Conservation (phyloP, 805 yeast genomes). For the Metschnikowia bowlesiae region DNA sequence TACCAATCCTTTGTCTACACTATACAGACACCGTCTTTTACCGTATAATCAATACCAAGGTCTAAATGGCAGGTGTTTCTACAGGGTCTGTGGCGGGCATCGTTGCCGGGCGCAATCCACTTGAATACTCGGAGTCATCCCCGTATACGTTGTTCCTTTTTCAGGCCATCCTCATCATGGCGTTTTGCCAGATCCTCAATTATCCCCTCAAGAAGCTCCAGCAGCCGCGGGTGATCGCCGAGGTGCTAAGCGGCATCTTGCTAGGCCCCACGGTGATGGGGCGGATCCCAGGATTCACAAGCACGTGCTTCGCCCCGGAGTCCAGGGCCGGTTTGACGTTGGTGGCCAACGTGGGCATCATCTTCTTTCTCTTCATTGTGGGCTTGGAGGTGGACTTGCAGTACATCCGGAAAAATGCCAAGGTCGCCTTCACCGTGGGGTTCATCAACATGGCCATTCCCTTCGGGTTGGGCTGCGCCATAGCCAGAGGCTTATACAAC, state of each 20-base stretch:
- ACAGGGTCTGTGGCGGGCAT: constrained; percentile 56
- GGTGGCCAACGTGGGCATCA: constrained; percentile 71
- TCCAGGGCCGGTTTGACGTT: constrained; percentile 63
- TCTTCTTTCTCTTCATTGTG: constrained; percentile 67
- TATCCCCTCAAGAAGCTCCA: constrained; percentile 55
- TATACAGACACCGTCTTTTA: background rate
- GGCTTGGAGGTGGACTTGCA: constrained; percentile 74
- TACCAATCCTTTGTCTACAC: background rate
- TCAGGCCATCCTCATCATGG: constrained; percentile 60
- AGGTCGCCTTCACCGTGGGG: constrained; percentile 66
- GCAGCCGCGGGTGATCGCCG: constrained; percentile 81
- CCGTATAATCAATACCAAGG: too few species aligned
- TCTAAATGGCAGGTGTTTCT: constrained; percentile 11
- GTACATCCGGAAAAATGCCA: constrained; percentile 56
- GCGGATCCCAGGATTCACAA: constrained; percentile 61
- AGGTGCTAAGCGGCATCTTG: constrained; percentile 71
- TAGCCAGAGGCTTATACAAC: constrained; percentile 63
- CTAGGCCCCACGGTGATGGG: constrained; percentile 77
- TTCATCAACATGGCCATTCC: constrained; percentile 71
- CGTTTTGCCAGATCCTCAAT: constrained; percentile 56
- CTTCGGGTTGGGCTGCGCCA: constrained; percentile 72
- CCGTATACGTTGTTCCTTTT: constrained; percentile 70
- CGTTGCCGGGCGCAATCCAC: constrained; percentile 67
- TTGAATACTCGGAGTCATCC: constrained; percentile 50
- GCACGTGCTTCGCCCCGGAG: constrained; percentile 56